Conservation (phyloP, 345 rosid species). For the Turnera subulata region DNA sequence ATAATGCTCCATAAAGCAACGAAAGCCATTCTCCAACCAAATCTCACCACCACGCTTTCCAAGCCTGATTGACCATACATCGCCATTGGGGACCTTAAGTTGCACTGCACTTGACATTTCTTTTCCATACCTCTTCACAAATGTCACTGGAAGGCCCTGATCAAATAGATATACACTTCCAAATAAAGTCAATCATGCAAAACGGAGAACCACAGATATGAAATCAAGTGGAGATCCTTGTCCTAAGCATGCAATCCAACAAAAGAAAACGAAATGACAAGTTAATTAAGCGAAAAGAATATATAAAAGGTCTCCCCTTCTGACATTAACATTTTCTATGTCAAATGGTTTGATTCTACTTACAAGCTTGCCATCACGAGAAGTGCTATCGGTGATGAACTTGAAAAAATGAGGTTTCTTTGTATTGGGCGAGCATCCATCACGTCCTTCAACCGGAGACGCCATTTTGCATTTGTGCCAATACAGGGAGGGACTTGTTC, state of each 20-base stretch:
- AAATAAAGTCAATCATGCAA: neutral
- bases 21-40: conserved; percentile 15
- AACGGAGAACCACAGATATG: neutral
- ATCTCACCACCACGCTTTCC: conserved; percentile 1
- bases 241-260: too few species aligned
- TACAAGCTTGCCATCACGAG: neutral
- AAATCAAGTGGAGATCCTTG: too few species aligned
- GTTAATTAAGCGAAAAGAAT: too few species aligned
- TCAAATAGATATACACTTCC: neutral
- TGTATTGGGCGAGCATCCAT: neutral
- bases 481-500: too few species aligned
- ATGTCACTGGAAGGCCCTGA: conserved; percentile 17
- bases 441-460: too few species aligned
- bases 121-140: conserved; percentile 15
- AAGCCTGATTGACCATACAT: conserved; percentile 12
- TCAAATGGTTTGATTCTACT: too few species aligned
- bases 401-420: neutral
- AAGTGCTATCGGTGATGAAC: neutral
- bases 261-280: too few species aligned
- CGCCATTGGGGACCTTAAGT: conserved; percentile 13
- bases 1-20: too few species aligned
- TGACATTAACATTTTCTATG: too few species aligned
- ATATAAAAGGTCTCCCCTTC: too few species aligned
- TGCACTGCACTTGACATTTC: neutral
- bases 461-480: too few species aligned